Evolutionary conservation across 129 eudicot genomes (phyloP), one percentile per base, ranked within the genome.

Genomic region (Helianthus tuberosus): DNA sequence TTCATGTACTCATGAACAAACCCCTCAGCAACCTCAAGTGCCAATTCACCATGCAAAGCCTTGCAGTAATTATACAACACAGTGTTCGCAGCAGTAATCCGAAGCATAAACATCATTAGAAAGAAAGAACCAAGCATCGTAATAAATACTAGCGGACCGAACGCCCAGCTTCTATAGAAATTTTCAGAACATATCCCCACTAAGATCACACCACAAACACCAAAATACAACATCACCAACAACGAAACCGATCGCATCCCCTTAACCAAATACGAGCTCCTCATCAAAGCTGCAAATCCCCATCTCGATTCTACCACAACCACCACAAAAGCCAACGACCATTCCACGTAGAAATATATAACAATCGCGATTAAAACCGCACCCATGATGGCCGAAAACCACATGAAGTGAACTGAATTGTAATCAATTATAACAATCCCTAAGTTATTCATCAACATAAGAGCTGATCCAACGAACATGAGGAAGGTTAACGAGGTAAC

Each of bases 181-280:
- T 2, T 51, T 0, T 5, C n/a, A 51, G 57, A 51, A 51, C 23
- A 27, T 0, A 27, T 5, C 46, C 43, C 5, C 66, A 61, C 66
- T 0, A 29, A 0, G 1, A 5, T 0, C 43, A 10, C 44, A 2
- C 66, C 44, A 61, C 9, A 61, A 61, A 61, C 17, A 16, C 44
- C 66, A 32, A 29, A 61, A 61, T 61, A 61, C 66, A 61, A 61
- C 44, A 61, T 61, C 1, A 29, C 43, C 1, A 61, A 61, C 44
- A 60, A 61, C 1, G 66, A 61, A 61, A 61, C 46, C 46, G 20
- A 61, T 61, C 44, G 14, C 66, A 61, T 61, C 66, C 66, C 23
- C 17, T 61, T 61, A 32, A 61, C 46, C n/a, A 61, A 32, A 61
- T 32, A 32, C 66, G 66, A 5, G 66, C 66, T 61, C 14, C 66